A percentile compares a stretch with the other conserved stretches of the same genome.
Evolutionary conservation across 306 rosid species (phyloP).

Genomic region (Malus sylvestris): DNA sequence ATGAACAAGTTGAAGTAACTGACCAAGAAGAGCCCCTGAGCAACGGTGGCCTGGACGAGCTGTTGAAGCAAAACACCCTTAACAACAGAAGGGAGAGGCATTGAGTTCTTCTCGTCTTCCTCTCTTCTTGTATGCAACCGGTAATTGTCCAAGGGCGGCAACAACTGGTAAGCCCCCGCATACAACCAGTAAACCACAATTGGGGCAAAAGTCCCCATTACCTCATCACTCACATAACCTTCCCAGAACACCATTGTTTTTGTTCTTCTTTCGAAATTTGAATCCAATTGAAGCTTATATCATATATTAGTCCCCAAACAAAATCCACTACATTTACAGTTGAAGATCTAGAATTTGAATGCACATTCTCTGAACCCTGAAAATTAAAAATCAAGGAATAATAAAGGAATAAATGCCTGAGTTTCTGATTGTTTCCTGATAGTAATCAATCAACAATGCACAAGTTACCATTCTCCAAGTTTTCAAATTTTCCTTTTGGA

Average conservation of each 20-base stretch:
- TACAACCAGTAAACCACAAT: conserved; percentile 81
- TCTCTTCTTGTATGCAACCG: conserved; percentile 69
- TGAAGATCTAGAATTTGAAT: conserved; percentile 34
- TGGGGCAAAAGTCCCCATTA: conserved; percentile 90
- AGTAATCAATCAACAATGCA: background rate
- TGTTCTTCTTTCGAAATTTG: background rate
- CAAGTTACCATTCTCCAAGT: background rate
- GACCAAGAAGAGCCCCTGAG: conserved; percentile 56
- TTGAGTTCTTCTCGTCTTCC: conserved; percentile 59
- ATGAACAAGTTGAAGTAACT: conserved; percentile 19
- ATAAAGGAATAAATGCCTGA: background rate
- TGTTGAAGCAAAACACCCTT: conserved; percentile 87
- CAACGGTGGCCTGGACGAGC: conserved; percentile 73
- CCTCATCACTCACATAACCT: conserved; percentile 70
- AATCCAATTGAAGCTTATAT: background rate
- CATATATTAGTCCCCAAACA: conserved; percentile 1
- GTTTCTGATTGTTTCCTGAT: background rate
- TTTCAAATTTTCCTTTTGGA: background rate
- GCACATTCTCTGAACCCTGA: conserved; percentile 38
- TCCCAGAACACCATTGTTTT: conserved; percentile 67
- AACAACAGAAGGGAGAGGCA: conserved; percentile 54
- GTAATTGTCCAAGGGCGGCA: conserved; percentile 56
- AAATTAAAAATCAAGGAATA: background rate
- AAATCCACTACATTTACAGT: conserved; percentile 24
- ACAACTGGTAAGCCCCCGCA: conserved; percentile 68